phyloP scores from a whole-genome alignment of 1,139 yeast genomes.

The Meyerozyma elateridarum region DNA sequence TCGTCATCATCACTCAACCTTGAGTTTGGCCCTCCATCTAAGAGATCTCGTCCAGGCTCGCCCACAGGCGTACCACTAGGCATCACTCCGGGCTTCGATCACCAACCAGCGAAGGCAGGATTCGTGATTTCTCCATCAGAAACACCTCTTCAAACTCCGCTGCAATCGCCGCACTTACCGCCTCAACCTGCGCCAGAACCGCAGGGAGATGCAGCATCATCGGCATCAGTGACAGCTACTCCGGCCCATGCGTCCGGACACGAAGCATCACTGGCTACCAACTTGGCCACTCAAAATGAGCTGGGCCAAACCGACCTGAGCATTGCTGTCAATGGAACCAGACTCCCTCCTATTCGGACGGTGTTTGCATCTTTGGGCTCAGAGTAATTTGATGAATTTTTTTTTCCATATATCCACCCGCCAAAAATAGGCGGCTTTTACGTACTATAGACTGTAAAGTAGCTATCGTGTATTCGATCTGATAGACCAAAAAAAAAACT shows the following conservation, averaged over 20 bases:
- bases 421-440: no score
- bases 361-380: slow-evolving; percentile 18
- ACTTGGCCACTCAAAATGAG: slow-evolving; percentile 16
- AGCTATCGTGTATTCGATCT: no score
- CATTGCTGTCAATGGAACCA: slow-evolving; percentile 40
- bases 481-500: no score
- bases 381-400: no score
- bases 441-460: no score
- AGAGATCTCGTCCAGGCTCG: slow-evolving; percentile 41
- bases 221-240: slow-evolving; percentile 4
- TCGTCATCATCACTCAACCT: slow-evolving; percentile 25
- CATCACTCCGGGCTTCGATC: slow-evolving; percentile 5
- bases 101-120: slow-evolving; percentile 9
- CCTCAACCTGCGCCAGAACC: slow-evolving; percentile 15
- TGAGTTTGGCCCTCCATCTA: slow-evolving; percentile 23
- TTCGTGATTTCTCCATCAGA: slow-evolving; percentile 30
- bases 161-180: slow-evolving; percentile 38
- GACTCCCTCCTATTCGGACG: slow-evolving; percentile 41
- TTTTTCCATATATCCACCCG: no score
- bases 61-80: slow-evolving; percentile 18
- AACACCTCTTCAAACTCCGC: slow-evolving; percentile 42
- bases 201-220: slow-evolving; percentile 4
- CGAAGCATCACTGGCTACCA: slow-evolving; percentile 4
- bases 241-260: slow-evolving; percentile 6
- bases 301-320: slow-evolving; percentile 14